phyloP scores from a whole-genome alignment of 768 basidiomycete genomes.

The Clathrus columnatus region DNA sequence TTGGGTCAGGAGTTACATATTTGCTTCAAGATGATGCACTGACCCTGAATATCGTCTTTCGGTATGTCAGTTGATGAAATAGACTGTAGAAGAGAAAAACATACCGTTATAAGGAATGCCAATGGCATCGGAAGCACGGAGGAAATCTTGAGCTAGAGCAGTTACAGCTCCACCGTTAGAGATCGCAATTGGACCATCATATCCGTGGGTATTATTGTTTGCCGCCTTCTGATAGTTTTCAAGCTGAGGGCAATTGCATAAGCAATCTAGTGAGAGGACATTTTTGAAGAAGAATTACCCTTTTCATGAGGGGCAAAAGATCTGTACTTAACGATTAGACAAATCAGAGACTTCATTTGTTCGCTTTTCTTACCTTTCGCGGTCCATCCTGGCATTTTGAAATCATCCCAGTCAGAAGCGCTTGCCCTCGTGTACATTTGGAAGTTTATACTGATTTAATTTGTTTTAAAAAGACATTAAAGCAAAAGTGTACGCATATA shows the following conservation, averaged over 20 bases:
- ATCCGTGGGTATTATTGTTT: slow-evolving; percentile 61
- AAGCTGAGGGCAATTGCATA: slow-evolving; percentile 31
- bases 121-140: slow-evolving; percentile 50
- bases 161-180: slow-evolving; percentile 60
- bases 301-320: slow-evolving; percentile 63
- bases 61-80: not conserved
- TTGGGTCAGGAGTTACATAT: not conserved
- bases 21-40: not conserved
- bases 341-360: not conserved
- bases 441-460: slow-evolving; percentile 55
- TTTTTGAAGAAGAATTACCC: slow-evolving; percentile 27
- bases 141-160: slow-evolving; percentile 59
- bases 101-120: slow-evolving; percentile 59
- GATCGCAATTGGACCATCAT: slow-evolving; percentile 67
- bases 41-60: slow-evolving; percentile 56
- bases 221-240: slow-evolving; percentile 71
- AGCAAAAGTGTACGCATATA: not conserved
- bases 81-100: slow-evolving; percentile 13
- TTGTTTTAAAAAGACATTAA: slow-evolving; percentile 9
- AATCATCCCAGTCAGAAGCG: slow-evolving; percentile 68
- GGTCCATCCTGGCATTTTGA: slow-evolving; percentile 63
- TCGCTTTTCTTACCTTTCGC: slow-evolving; percentile 39
- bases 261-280: not conserved
- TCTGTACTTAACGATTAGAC: slow-evolving; percentile 33
- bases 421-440: slow-evolving; percentile 65